A percentile compares a stretch with the other conserved stretches of the same genome.
Conservation (phyloP, 2,329 filamentous ascomycete species). For the Trichophyton verrucosum region DNA sequence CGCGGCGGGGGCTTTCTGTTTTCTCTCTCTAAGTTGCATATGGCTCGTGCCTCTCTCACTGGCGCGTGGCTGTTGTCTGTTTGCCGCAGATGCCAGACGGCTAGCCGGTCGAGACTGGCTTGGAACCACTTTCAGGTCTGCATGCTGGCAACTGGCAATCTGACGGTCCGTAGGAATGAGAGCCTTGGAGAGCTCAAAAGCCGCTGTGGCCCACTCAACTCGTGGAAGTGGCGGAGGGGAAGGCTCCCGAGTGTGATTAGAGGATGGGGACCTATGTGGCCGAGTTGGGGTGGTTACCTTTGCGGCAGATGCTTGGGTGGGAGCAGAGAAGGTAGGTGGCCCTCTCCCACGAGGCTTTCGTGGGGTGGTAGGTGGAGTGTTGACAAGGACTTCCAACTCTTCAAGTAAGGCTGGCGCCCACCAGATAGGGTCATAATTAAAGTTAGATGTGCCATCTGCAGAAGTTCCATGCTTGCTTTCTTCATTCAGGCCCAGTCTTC, state of each 20-base stretch:
- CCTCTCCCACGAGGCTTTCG: constrained; percentile 46
- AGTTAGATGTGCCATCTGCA: constrained; percentile 13
- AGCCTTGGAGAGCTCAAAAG: constrained; percentile 67
- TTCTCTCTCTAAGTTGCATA: constrained; percentile 65
- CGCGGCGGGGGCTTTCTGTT: constrained; percentile 35
- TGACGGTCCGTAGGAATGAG: constrained; percentile 66
- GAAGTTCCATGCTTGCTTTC: constrained; percentile 6
- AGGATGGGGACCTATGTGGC: constrained; percentile 30
- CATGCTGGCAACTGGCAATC: constrained; percentile 60
- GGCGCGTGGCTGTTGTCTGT: constrained; percentile 26
- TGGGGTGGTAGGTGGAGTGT: constrained; percentile 38
- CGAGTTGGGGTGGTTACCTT: constrained; percentile 60
- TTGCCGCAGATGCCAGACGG: constrained; percentile 36
- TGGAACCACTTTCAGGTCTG: constrained; percentile 64
- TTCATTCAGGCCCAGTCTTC: constrained; percentile 23
- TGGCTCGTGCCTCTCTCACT: constrained; percentile 33
- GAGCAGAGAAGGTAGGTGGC: constrained; percentile 65
- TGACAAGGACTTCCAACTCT: constrained; percentile 51
- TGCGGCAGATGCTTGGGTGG: constrained; percentile 75
- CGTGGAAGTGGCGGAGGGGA: constrained; percentile 63
- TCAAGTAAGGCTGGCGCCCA: constrained; percentile 57
- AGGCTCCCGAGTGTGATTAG: constrained; percentile 22
- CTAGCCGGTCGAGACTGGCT: constrained; percentile 54
- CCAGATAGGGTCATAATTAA: constrained; percentile 55
- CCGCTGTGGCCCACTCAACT: constrained; percentile 74